These are phyloP conservation scores for Pseudoturritis turrita DNA, from an alignment of 345 rosid species.

Conservation along the genomic window DNA sequence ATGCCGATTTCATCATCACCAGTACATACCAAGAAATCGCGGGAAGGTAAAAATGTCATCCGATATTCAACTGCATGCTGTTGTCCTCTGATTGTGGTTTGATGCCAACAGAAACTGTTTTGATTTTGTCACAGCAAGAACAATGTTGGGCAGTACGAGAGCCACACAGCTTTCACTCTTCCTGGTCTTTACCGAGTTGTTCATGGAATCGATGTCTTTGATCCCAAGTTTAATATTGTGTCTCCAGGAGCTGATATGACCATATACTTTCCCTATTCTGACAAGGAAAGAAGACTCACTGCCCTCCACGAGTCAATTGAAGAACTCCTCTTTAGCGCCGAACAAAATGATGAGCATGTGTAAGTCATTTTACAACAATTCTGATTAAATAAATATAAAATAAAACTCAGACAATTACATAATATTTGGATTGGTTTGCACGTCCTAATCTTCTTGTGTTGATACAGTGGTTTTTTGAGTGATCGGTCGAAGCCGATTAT, in stretches of 20 bases:
- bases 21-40: conserved; percentile 55
- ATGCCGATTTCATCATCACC: conserved; percentile 53
- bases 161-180: conserved; percentile 62
- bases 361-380: conserved; percentile 28
- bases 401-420: neutral
- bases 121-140: conserved; percentile 37
- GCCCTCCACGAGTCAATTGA: conserved; percentile 50
- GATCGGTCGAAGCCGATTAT: conserved; percentile 49
- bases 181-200: conserved; percentile 60
- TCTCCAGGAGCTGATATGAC: conserved; percentile 67
- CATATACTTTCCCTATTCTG: conserved; percentile 55
- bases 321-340: conserved; percentile 39
- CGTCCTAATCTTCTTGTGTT: conserved; percentile 1
- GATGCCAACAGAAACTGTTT: neutral
- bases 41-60: conserved; percentile 35
- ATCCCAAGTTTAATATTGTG: conserved; percentile 62
- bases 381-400: neutral
- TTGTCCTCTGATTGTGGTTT: neutral
- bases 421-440: neutral
- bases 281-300: conserved; percentile 45
- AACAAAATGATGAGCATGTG: conserved; percentile 55
- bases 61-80: neutral
- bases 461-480: conserved; percentile 39
- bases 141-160: conserved; percentile 54
- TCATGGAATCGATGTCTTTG: conserved; percentile 59